phyloP scores from a whole-genome alignment of 192 early-diverging fungal species.

The Linnemannia zychae region DNA sequence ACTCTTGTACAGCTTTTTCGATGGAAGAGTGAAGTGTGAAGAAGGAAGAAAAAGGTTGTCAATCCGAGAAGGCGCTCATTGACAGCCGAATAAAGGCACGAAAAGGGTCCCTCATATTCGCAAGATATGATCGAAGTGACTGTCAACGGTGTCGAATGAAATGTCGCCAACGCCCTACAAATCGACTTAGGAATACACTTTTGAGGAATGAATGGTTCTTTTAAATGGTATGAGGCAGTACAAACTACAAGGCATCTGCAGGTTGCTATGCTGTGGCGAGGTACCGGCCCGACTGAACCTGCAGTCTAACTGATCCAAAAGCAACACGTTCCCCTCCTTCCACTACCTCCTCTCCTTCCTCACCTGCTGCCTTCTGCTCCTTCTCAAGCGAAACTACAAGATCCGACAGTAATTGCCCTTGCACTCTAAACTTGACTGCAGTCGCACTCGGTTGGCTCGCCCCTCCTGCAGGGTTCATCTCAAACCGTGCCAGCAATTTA shows the following conservation, averaged over 20 bases:
- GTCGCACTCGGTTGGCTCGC: slow-evolving; percentile 57
- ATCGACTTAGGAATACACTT: too few relatives aligned
- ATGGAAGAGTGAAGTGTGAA: neutral
- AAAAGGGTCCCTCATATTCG: neutral
- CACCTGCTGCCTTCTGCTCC: neutral
- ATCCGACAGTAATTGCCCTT: slow-evolving; percentile 44
- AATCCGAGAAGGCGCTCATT: neutral
- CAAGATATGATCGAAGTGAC: neutral
- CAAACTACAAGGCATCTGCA: neutral
- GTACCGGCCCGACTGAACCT: slow-evolving; percentile 58
- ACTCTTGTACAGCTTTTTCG: neutral
- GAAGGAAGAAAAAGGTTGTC: neutral
- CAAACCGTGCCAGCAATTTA: slow-evolving; percentile 62
- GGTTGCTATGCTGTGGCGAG: slow-evolving; percentile 23
- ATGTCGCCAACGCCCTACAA: neutral
- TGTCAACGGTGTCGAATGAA: neutral
- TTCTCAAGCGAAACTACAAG: slow-evolving; percentile 35
- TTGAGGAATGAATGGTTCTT: neutral
- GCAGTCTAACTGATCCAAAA: slow-evolving; percentile 47
- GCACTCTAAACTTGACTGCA: slow-evolving; percentile 56
- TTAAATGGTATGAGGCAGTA: neutral
- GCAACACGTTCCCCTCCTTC: neutral
- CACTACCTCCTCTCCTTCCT: neutral
- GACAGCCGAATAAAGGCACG: neutral
- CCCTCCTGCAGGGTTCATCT: slow-evolving; percentile 52